Percentiles rank a stretch among this genome's conserved stretches.
phyloP scores from a whole-genome alignment of 345 rosid genomes.

The rapeseed (Brassica napus) region DNA sequence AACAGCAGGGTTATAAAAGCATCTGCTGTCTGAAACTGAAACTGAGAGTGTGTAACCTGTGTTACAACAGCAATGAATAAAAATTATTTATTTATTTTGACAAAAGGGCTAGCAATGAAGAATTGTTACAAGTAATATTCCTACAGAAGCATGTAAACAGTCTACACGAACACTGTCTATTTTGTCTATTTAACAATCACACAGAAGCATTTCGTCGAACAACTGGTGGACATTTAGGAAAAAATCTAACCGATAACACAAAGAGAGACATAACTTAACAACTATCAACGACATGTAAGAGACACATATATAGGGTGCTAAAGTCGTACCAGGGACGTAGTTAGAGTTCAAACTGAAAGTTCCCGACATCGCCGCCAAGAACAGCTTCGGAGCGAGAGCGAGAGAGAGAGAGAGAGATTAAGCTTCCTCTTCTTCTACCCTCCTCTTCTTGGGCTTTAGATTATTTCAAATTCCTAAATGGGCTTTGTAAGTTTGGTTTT shows the following conservation, averaged over 20 bases:
- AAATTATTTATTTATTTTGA: too few species aligned
- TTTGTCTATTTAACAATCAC: background rate
- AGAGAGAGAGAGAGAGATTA: slow-evolving; percentile 1
- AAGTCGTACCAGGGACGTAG: slow-evolving; percentile 23
- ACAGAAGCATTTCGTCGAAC: slow-evolving; percentile 34
- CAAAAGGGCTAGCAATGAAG: too few species aligned
- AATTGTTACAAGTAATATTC: background rate
- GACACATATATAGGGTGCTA: background rate
- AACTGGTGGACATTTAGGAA: slow-evolving; percentile 13
- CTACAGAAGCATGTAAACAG: background rate
- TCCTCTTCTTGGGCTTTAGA: background rate
- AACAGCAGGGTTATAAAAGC: slow-evolving; percentile 50
- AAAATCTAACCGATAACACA: background rate
- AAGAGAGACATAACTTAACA: background rate
- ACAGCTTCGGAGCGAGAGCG: background rate
- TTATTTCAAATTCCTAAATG: background rate
- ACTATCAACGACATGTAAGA: background rate
- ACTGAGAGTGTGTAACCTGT: slow-evolving; percentile 52
- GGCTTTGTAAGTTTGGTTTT: slow-evolving; percentile 10
- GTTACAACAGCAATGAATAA: background rate
- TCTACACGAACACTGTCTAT: too few species aligned
- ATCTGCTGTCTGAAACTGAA: slow-evolving; percentile 40
- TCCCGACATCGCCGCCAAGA: slow-evolving; percentile 37
- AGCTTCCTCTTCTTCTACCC: slow-evolving; percentile 15
- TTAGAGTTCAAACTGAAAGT: slow-evolving; percentile 19